A percentile compares a stretch with the other conserved stretches of the same genome.
Evolutionary conservation across 805 yeast species (phyloP).

Genomic region (Yarrowia sp.): DNA sequence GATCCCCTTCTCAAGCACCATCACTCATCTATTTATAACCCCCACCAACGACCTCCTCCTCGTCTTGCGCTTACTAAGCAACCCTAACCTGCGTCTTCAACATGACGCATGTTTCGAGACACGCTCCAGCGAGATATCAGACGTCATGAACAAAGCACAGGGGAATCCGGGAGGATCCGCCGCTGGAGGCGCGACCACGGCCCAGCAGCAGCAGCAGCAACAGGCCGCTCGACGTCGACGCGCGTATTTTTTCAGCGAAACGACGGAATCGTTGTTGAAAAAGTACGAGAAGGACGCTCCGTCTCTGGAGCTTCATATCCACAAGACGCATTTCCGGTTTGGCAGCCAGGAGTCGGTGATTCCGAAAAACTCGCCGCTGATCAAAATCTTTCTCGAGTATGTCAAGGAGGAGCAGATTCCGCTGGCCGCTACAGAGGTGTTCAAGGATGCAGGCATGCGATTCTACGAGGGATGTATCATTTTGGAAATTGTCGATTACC

Average conservation of each 20-base stretch:
- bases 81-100: conserved; percentile 14
- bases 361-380: conserved; percentile 77
- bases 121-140: conserved; percentile 4
- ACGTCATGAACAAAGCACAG: conserved; percentile 37
- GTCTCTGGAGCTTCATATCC: conserved; percentile 86
- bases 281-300: conserved; percentile 81
- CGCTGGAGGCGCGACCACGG: not conserved
- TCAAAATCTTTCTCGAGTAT: conserved; percentile 75
- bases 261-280: conserved; percentile 72
- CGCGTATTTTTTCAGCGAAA: conserved; percentile 57
- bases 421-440: conserved; percentile 84
- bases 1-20: no score
- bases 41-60: not conserved
- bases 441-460: conserved; percentile 82
- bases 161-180: conserved; percentile 24
- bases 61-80: not conserved
- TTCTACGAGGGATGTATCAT: conserved; percentile 91
- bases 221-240: conserved; percentile 33
- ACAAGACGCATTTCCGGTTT: conserved; percentile 88
- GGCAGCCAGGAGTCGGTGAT: conserved; percentile 90
- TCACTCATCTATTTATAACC: no score
- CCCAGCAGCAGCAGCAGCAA: conserved; percentile 34
- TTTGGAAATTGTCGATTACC: conserved; percentile 84
- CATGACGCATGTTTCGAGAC: conserved; percentile 26
- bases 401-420: conserved; percentile 86